Conservation (phyloP, 78 protist genomes). For the Speleostelium caveatum region DNA sequence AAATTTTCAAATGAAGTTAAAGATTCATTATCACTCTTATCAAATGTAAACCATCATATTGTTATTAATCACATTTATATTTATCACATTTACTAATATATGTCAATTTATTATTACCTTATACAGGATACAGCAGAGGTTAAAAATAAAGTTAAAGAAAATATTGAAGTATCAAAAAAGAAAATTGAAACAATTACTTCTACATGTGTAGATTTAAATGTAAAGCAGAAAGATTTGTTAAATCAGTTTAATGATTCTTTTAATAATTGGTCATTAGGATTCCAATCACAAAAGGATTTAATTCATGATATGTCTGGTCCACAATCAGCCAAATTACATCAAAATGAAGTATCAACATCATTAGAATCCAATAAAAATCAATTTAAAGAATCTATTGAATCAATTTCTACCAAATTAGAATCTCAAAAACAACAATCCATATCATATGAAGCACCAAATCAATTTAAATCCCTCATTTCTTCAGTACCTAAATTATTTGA, state of each 20-base stretch:
- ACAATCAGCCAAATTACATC: background rate
- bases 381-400: background rate
- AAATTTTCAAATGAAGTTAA: background rate
- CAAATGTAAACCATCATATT: no score
- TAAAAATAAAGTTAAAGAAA: background rate
- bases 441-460: background rate
- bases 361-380: background rate
- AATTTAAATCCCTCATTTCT: background rate
- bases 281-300: background rate
- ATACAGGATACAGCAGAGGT: background rate
- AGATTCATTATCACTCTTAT: background rate
- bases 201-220: background rate
- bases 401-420: background rate
- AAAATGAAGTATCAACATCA: background rate
- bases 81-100: no score
- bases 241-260: background rate
- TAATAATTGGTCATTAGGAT: background rate
- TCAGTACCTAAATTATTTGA: conserved; percentile 9
- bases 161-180: background rate
- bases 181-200: background rate
- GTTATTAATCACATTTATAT: no score
- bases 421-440: background rate
- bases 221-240: background rate
- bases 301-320: background rate
- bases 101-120: no score